Evolutionary conservation across 805 yeast genomes (phyloP).

Genomic region (Peterozyma toletana): DNA sequence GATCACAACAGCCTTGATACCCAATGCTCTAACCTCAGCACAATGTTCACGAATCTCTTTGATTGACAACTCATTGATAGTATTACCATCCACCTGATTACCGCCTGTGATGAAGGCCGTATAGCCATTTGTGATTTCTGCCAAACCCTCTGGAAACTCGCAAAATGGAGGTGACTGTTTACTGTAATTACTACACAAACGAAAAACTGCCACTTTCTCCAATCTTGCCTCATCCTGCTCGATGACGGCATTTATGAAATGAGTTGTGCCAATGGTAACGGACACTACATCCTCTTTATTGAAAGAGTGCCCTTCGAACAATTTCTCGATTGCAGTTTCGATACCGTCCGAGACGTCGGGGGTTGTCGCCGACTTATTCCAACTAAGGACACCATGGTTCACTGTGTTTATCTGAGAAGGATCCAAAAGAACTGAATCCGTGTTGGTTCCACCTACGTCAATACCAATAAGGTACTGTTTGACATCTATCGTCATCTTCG

Average conservation of each 20-base stretch:
- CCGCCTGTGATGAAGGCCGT: slow-evolving; percentile 32
- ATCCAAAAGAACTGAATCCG: slow-evolving; percentile 38
- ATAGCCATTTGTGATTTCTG: slow-evolving; percentile 27
- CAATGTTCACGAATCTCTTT: slow-evolving; percentile 22
- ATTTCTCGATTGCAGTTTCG: slow-evolving; percentile 23
- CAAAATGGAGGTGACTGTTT: slow-evolving; percentile 30
- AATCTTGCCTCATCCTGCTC: slow-evolving; percentile 35
- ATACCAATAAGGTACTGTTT: slow-evolving; percentile 29
- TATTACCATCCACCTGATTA: slow-evolving; percentile 32
- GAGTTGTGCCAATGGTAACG: slow-evolving; percentile 46
- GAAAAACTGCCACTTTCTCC: slow-evolving; percentile 36
- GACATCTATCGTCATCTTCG: slow-evolving; percentile 1
- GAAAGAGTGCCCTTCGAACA: slow-evolving; percentile 19
- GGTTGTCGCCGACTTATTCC: slow-evolving; percentile 37
- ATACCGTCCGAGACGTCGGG: slow-evolving; percentile 37
- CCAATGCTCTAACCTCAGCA: slow-evolving; percentile 21
- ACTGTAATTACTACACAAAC: slow-evolving; percentile 37
- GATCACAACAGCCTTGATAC: slow-evolving; percentile 30
- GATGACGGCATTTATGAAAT: slow-evolving; percentile 42
- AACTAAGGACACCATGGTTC: slow-evolving; percentile 28
- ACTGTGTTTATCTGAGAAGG: slow-evolving; percentile 19
- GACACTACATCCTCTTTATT: slow-evolving; percentile 27
- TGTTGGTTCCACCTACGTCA: slow-evolving; percentile 47
- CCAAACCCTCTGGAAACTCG: slow-evolving; percentile 34
- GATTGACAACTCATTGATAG: slow-evolving; percentile 25